phyloP scores from a whole-genome alignment of 2,329 filamentous ascomycete species.

The Tolypocladium tundrense region DNA sequence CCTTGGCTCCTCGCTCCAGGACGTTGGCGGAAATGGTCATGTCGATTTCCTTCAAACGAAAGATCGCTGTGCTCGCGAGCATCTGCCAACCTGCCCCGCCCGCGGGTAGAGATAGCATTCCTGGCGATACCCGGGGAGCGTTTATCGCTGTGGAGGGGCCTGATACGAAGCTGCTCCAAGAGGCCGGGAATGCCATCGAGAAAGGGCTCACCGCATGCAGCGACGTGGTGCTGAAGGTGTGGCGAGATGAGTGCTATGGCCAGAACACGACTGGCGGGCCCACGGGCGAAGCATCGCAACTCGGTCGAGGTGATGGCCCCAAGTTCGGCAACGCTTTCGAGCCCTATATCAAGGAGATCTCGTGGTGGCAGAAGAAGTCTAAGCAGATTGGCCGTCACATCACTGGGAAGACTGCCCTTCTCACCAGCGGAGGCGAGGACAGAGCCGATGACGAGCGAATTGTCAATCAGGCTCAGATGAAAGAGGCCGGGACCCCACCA shows the following conservation, averaged over 20 bases:
- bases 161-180: slow-evolving; percentile 35
- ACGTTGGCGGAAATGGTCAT: slow-evolving; percentile 43
- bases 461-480: neutral
- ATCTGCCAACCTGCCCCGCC: slow-evolving; percentile 59
- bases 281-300: slow-evolving; percentile 6
- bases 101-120: slow-evolving; percentile 18
- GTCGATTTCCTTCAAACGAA: slow-evolving; percentile 63
- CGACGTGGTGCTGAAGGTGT: slow-evolving; percentile 32
- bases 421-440: neutral
- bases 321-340: slow-evolving; percentile 31
- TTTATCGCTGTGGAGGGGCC: slow-evolving; percentile 78
- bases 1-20: slow-evolving; percentile 22
- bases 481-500: slow-evolving; percentile 1
- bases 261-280: slow-evolving; percentile 6
- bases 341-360: slow-evolving; percentile 56
- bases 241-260: slow-evolving; percentile 24
- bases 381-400: slow-evolving; percentile 53
- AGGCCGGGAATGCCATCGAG: slow-evolving; percentile 55
- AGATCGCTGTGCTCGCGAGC: slow-evolving; percentile 64
- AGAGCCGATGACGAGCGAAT: slow-evolving; percentile 2
- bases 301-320: neutral
- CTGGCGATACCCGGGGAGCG: slow-evolving; percentile 52
- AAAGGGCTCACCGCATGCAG: slow-evolving; percentile 42
- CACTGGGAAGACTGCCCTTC: slow-evolving; percentile 13
- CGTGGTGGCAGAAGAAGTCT: slow-evolving; percentile 62